Conservation (phyloP, 1,284 basidiomycete genomes). For the Xanthoconium separans region DNA sequence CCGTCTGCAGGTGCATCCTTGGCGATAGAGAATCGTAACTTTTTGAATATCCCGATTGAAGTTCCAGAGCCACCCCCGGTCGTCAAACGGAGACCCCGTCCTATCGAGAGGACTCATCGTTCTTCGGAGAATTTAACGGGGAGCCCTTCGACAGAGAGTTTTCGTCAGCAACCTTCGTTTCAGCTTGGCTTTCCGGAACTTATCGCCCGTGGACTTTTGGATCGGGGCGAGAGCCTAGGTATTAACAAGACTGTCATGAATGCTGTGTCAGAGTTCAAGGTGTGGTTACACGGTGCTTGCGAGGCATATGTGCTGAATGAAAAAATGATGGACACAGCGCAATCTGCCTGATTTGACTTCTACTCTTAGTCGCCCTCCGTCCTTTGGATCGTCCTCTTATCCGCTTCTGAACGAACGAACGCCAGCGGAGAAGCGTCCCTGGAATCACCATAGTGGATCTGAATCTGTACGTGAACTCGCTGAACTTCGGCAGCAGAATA, state of each 20-base stretch:
- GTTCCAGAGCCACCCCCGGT: constrained; percentile 51
- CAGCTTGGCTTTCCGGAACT: constrained; percentile 62
- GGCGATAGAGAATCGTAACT: constrained; percentile 76
- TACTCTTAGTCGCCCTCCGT: constrained; percentile 58
- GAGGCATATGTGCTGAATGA: not conserved
- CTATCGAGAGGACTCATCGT: constrained; percentile 30
- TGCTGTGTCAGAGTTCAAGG: constrained; percentile 71
- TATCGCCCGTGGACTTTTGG: constrained; percentile 68
- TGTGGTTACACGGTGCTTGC: constrained; percentile 31
- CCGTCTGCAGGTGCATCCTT: constrained; percentile 73
- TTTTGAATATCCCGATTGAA: constrained; percentile 70
- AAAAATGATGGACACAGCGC: constrained; percentile 45
- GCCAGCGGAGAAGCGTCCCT: constrained; percentile 51
- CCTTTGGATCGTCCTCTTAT: constrained; percentile 46
- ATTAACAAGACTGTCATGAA: constrained; percentile 79
- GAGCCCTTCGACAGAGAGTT: constrained; percentile 28
- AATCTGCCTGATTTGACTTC: constrained; percentile 79
- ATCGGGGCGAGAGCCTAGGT: constrained; percentile 74
- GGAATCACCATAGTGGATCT: constrained; percentile 62
- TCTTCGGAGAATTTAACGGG: constrained; percentile 18
- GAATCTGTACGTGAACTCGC: constrained; percentile 66
- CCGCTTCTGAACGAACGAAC: constrained; percentile 63
- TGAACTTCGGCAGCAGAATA: constrained; percentile 52
- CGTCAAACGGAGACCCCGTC: constrained; percentile 37
- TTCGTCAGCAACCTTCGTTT: constrained; percentile 43